Base-by-base conservation (phyloP, 129 eudicot species). In the Flaveria bidentis region DNA sequence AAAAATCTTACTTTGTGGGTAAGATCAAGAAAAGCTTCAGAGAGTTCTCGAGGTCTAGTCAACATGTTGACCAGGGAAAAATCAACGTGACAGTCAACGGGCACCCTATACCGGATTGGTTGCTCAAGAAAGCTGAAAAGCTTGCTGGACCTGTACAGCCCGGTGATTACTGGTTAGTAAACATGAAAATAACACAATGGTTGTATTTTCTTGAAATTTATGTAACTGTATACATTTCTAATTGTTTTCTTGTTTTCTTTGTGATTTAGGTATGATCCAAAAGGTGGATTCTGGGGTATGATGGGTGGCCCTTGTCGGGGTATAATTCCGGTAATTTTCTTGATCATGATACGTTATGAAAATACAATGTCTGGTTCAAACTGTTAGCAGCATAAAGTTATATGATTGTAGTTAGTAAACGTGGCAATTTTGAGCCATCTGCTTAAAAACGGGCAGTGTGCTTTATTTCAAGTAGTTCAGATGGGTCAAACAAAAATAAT, bases 281-380 rank as follows among this genome's bases (percentile, higher is more conserved):
- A 90, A 78, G 99, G 96, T 80, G 99, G 99, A 72, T 95, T 95
- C 66, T 95, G 99, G 99, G 99, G 99, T 63, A 83, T 83, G 63
- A 86, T 95, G 63, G 99, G 97, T 46, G 96, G 99, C 69, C 94
- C 97, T 80, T 91, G 99, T 75, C 96, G 91, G 41, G 99, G 99
- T 78, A 95, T 95, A 57, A 73, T 95, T 73, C 99, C 99, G 42
- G 99, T 95, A 91, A 80, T 18, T 74, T 75, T 76, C 75, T 73
- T 68, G 74, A 67, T 75, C 52, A 60, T 9, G 45, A 58, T 28
- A 39, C 55, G 26, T 22, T 44, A 8, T 26, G 41, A 36, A 36
- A 36, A 36, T 67, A 17, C 22, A 25, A 41, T 23, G 20, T 74
- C 70, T 26, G 46, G 45, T 73, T 15, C 36, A 51, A 73, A 44